phyloP scores from a whole-genome alignment of 2,329 filamentous ascomycete species.

The Periconia digitata region DNA sequence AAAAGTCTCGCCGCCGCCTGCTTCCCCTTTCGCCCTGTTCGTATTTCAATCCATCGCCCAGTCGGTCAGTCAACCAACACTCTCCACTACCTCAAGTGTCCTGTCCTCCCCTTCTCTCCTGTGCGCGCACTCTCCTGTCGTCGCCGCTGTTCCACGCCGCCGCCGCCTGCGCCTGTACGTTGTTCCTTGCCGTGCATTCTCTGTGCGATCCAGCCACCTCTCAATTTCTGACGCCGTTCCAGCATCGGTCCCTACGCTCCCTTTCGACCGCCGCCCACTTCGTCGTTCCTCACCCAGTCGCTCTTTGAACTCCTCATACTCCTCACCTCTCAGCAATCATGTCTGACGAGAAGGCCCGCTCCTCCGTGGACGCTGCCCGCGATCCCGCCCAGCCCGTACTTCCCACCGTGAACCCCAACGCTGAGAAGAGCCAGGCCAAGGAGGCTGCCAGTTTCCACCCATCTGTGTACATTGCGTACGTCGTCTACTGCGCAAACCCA shows the following conservation, averaged over 20 bases:
- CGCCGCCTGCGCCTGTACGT: slow-evolving; percentile 20
- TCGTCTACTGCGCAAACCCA: slow-evolving; percentile 37
- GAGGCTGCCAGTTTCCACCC: slow-evolving; percentile 69
- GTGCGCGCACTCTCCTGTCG: slow-evolving; percentile 20
- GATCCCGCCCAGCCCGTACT: slow-evolving; percentile 64
- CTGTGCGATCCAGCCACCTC: slow-evolving; percentile 17
- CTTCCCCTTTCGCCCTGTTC: slow-evolving; percentile 24
- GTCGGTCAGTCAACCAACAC: slow-evolving; percentile 1
- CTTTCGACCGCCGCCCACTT: slow-evolving; percentile 4
- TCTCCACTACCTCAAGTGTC: slow-evolving; percentile 12
- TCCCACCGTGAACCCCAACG: slow-evolving; percentile 76
- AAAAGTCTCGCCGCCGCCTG: slow-evolving; percentile 22
- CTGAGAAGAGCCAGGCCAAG: slow-evolving; percentile 65
- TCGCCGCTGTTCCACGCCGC: slow-evolving; percentile 25
- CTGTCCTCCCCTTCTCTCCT: slow-evolving; percentile 7
- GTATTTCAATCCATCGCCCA: too few species aligned
- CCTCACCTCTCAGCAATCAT: slow-evolving; percentile 46
- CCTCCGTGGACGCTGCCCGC: slow-evolving; percentile 75
- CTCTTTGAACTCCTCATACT: slow-evolving; percentile 16
- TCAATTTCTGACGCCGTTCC: slow-evolving; percentile 24
- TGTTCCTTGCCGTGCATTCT: slow-evolving; percentile 7
- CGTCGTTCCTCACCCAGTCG: slow-evolving; percentile 16
- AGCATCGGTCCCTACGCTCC: slow-evolving; percentile 10
- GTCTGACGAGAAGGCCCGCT: slow-evolving; percentile 76
- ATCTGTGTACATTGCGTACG: slow-evolving; percentile 77